These are phyloP conservation scores for Dothideomycetes sp. DNA, from an alignment of 2,329 filamentous ascomycete genomes.

Conservation along the genomic window DNA sequence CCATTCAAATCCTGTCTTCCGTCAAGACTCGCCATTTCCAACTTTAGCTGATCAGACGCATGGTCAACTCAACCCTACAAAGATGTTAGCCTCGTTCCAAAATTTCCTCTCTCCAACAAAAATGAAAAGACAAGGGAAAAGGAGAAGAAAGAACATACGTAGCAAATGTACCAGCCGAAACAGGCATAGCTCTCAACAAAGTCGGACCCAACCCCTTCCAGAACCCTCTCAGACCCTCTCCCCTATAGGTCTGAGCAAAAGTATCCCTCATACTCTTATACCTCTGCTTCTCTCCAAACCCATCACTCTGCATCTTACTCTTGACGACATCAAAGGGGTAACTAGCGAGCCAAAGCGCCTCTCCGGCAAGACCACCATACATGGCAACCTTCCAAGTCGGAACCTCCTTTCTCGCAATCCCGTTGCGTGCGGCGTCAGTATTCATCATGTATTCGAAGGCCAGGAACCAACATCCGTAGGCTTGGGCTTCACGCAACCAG, in stretches of 20 bases:
- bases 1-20: too few species aligned
- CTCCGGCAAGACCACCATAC: conserved; percentile 88
- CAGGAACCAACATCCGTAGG: conserved; percentile 93
- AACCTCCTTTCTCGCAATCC: conserved; percentile 65
- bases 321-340: conserved; percentile 97
- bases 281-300: conserved; percentile 62
- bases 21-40: too few species aligned
- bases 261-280: conserved; percentile 82
- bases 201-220: conserved; percentile 93
- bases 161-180: conserved; percentile 94
- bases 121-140: too few species aligned
- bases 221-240: conserved; percentile 73
- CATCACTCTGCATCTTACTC: conserved; percentile 99
- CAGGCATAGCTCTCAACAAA: conserved; percentile 88
- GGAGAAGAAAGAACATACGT: conserved; percentile 45
- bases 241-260: conserved; percentile 71
- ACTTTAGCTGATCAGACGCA: conserved; percentile 12
- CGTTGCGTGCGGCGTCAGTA: conserved; percentile 69
- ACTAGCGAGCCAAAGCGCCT: conserved; percentile 84
- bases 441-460: conserved; percentile 97
- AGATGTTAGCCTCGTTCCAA: not conserved
- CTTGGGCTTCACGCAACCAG: conserved; percentile 77
- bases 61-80: conserved; percentile 9
- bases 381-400: conserved; percentile 77
- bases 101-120: not conserved